Base-by-base conservation (phyloP, 176 grass and related monocot species). In the Carex parvula region DNA sequence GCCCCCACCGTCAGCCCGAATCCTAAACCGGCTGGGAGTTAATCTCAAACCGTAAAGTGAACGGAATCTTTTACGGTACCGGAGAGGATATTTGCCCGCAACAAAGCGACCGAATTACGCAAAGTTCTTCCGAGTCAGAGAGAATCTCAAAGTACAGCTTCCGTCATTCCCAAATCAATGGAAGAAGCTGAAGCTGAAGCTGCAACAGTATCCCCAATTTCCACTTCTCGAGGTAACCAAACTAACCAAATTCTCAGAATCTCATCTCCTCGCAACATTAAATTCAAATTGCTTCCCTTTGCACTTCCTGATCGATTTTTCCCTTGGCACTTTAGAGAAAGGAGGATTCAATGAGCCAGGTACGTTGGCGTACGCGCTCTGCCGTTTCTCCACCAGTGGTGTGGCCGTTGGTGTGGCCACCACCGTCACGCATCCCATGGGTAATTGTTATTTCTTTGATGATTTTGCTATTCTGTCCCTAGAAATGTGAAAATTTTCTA, bases 361-460 rank as follows among this genome's bases (percentile, higher is more conserved):
- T 48, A 57, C 68, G 41, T 78, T 73, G 58, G 42, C 60, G 14
- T 93, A 94, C 82, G 87, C 89, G 30, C 72, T 84, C 44, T 86
- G 79, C 83, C 89, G 92, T 60, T 95, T 98, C 84, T 86, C 91
- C 50, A 90, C 89, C 82, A 94, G 95, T 66, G 95, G 91, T 80
- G 74, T 87, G 20, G 82, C 95, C 68, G 95, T 94, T 74, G 91
- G 89, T 79, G 79, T 88, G 14, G 92, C 95, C 63, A 98, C 92
- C 16, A 20, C 91, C 74, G 65, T 90, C 74, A 98, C 92, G 20
- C 95, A 98, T 85, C 95, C 92, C 3, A 85, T 98, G 83, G 95
- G 95, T 97, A 82, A 63, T 81, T 72, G 64, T 67, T 67, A 20
- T 21, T 61, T 7, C 0, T 62, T 12, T 85, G 3, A 9, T 30